Conservation (phyloP, 371 early-diverging fungal species). For the Lichtheimia ramosa region DNA sequence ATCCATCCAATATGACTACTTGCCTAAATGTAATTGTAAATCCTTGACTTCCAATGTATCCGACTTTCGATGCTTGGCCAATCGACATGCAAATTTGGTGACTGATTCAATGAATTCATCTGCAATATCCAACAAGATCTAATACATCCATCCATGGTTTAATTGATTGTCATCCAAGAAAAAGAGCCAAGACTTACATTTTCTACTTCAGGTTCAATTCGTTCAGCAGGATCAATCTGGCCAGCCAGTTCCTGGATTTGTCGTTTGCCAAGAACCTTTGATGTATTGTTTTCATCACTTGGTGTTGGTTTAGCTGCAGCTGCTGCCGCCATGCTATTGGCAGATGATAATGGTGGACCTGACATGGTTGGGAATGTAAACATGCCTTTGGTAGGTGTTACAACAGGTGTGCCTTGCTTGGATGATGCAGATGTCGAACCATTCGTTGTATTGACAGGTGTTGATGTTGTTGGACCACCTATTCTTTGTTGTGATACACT, state of each 20-base stretch:
- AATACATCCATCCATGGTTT: neutral
- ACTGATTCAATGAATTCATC: conserved; percentile 94
- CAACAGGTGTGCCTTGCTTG: conserved; percentile 10
- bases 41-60: conserved; percentile 87
- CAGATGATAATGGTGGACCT: conserved; percentile 5
- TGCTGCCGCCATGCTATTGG: neutral
- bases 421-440: conserved; percentile 16
- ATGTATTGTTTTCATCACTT: conserved; percentile 32
- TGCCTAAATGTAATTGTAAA: conserved; percentile 88
- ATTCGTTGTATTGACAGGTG: conserved; percentile 5
- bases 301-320: conserved; percentile 3
- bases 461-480: neutral
- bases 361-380: conserved; percentile 10
- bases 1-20: too few relatives aligned
- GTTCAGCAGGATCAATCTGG: conserved; percentile 84
- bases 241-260: conserved; percentile 87
- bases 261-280: conserved; percentile 70
- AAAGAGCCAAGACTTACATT: conserved; percentile 57
- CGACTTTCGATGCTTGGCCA: conserved; percentile 90
- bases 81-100: conserved; percentile 79
- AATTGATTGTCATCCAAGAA: neutral
- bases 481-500: neutral
- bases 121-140: conserved; percentile 86
- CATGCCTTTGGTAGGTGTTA: conserved; percentile 15
- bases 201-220: conserved; percentile 88